Base-by-base conservation (phyloP, 352 stramenopile genomes). In the Phytophthora europaea region DNA sequence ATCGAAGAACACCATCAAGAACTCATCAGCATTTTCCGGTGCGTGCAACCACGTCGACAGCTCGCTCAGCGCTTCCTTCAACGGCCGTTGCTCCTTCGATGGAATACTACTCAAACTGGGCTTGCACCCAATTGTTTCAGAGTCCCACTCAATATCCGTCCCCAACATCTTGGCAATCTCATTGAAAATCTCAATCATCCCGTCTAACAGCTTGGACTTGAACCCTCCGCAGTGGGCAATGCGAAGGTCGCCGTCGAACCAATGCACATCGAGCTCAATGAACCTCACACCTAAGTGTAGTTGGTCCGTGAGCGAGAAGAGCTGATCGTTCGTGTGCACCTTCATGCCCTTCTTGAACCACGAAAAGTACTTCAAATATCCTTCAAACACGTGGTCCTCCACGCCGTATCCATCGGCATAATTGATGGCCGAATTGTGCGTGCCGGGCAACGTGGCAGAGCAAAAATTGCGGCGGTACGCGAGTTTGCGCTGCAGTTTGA, bases 1-100 rank as follows among this genome's bases (percentile, higher is more conserved):
- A 72, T 96, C 89, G 26, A 96, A 96, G 74, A 94, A 96, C 23
- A 96, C 75, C 66, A 96, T 81, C 47, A 96, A 78, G 47, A 96
- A 96, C 61, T 94, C 86, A 12, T 58, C 67, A 8, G 78, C 76
- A 15, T 90, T 72, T 40, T 94, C 84, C 2, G 86, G 80, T 18
- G 65, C 67, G 56, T 85, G 76, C 61, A 96, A 56, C 90, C 90
- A 95, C 28, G 72, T 69, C 3, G 81, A 76, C 28, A 96, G 47
- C 47, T 94, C 90, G 7, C 70, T 67, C 7, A 96, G 61, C 15
- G 85, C 81, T 23, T 89, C 79, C 34, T 75, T 81, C 48, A 90
- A 70, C 20, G 72, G 65, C 2, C 85, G 80, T 56, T 90, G 76
- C 23, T 93, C 81, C 16, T 93, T 88, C 7, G 85, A 78, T 13